Conservation (phyloP, 495 filamentous ascomycete species). For the Hypoxylon cercidicola region DNA sequence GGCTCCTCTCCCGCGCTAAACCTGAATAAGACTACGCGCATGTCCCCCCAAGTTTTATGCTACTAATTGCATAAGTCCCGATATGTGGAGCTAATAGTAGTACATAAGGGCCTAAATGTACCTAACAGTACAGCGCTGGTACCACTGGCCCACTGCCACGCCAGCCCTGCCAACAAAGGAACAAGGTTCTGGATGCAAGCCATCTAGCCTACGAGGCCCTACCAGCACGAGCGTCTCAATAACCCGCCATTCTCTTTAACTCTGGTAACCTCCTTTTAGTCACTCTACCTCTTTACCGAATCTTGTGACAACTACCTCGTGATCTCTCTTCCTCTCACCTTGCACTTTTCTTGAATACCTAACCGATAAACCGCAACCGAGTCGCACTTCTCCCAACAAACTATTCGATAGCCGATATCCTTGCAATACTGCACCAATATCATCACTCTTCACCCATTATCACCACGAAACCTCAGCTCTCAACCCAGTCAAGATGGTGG, state of each 20-base stretch:
- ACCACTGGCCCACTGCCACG: conserved; percentile 41
- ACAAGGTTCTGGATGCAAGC: conserved; percentile 7
- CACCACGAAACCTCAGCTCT: not conserved
- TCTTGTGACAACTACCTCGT: conserved; percentile 8
- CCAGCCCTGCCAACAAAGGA: conserved; percentile 13
- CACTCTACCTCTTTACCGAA: conserved; percentile 7
- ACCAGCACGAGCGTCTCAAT: not conserved
- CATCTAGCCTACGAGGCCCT: not conserved
- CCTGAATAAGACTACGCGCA: too few relatives aligned
- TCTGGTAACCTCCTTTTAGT: not conserved
- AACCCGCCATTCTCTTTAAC: not conserved
- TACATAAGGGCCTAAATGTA: not conserved
- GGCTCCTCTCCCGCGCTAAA: too few relatives aligned
- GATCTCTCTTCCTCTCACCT: conserved; percentile 16
- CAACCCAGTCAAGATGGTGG: conserved; percentile 37
- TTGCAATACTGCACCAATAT: conserved; percentile 6
- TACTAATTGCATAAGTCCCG: conserved; percentile 10
- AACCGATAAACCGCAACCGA: not conserved
- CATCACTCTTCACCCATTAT: too few relatives aligned
- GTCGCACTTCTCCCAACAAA: not conserved
- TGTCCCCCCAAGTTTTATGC: too few relatives aligned
- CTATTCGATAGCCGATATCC: conserved; percentile 9
- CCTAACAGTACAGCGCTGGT: conserved; percentile 16
- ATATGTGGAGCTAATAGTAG: not conserved
- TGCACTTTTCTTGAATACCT: conserved; percentile 11